These are phyloP conservation scores for Colletotrichum cereale DNA, from an alignment of 2,329 filamentous ascomycete genomes.

Conservation along the genomic window DNA sequence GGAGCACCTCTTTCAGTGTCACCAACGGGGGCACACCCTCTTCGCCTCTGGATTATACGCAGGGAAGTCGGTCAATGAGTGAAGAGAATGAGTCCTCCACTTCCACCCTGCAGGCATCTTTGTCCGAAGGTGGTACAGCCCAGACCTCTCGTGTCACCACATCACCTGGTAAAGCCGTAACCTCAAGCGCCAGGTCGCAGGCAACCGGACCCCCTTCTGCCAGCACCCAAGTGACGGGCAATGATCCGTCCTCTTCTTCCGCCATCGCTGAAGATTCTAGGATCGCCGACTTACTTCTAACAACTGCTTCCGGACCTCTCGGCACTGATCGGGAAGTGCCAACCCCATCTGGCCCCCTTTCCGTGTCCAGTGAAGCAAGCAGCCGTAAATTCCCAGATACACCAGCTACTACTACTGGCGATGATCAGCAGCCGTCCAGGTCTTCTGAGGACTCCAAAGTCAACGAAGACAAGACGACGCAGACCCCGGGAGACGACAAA, in stretches of 20 bases:
- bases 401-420: too few species aligned
- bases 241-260: too few species aligned
- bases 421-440: background rate
- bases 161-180: background rate
- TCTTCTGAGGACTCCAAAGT: background rate
- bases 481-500: background rate
- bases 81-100: background rate
- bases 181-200: background rate
- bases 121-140: slow-evolving; percentile 1
- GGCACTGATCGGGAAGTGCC: background rate
- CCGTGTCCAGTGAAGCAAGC: background rate
- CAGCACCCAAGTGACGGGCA: background rate
- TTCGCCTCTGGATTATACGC: background rate
- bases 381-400: background rate
- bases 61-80: background rate
- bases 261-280: too few species aligned
- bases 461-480: background rate
- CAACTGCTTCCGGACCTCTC: background rate
- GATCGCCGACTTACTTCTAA: background rate
- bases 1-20: background rate
- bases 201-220: background rate
- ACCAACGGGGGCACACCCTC: too few species aligned
- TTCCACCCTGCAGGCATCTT: background rate
- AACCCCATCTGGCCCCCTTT: background rate
- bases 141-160: slow-evolving; percentile 12